Percentiles rank a stretch among this genome's conserved stretches.
phyloP scores from a whole-genome alignment of 345 rosid genomes.

The Triadica sebifera region DNA sequence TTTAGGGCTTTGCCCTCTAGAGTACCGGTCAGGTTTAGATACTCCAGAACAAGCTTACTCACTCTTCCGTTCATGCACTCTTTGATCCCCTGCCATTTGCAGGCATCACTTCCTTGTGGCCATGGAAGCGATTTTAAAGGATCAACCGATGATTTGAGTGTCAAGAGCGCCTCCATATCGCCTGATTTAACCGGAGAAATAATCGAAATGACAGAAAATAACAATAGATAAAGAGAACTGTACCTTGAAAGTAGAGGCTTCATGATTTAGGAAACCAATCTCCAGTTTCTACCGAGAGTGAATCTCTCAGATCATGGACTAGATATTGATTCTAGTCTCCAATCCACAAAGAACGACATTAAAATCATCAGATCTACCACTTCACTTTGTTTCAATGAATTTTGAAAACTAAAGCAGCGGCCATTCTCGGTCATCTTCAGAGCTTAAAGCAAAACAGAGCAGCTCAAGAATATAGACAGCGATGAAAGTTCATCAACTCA shows the following conservation, averaged over 20 bases:
- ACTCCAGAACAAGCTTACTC: conserved; percentile 76
- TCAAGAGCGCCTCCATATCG: conserved; percentile 63
- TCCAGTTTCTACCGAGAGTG: background rate
- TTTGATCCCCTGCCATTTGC: conserved; percentile 76
- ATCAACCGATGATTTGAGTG: conserved; percentile 68
- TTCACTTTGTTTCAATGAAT: conserved; percentile 7
- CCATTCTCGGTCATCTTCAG: background rate
- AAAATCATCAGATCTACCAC: background rate
- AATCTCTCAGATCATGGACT: conserved; percentile 14
- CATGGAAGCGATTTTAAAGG: conserved; percentile 56
- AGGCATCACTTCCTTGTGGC: conserved; percentile 46
- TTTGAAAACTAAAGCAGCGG: too few relatives aligned
- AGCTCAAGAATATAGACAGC: background rate
- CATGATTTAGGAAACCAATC: conserved; percentile 24
- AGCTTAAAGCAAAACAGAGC: background rate
- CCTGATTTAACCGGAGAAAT: conserved; percentile 56
- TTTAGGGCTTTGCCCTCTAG: conserved; percentile 49
- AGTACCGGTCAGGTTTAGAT: conserved; percentile 59
- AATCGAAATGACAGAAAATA: conserved; percentile 23
- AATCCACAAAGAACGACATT: background rate
- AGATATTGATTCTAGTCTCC: conserved; percentile 24
- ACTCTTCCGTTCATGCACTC: conserved; percentile 76
- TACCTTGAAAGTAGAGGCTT: conserved; percentile 27
- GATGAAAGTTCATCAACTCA: background rate
- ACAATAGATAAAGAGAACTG: conserved; percentile 28